Base-by-base conservation (phyloP, 495 filamentous ascomycete genomes). In the Saxophila tyrrhenica region DNA sequence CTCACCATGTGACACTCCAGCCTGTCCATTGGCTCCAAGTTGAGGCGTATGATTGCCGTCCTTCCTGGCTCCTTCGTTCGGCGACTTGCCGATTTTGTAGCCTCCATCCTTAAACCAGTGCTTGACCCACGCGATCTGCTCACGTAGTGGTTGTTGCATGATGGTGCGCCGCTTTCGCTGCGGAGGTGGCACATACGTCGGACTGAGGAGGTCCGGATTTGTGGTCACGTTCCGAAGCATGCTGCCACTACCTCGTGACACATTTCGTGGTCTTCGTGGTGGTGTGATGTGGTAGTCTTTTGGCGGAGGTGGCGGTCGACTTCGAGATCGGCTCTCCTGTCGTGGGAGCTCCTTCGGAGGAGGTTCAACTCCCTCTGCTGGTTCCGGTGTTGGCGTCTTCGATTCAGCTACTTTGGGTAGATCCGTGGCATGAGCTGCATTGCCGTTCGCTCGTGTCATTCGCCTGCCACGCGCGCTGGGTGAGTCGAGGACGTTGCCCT, bases 81-180 rank as follows among this genome's bases (percentile, higher is more conserved):
- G 86, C 29, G 85, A 88, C 44, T 78, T 81, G 44, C 83, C 80
- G 46, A 85, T 72, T 66, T 87, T 89, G 10, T 22, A 23, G 32
- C 84, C 80, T 45, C 81, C 84, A 54, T 88, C 84, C 42, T 86
- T 76, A 60, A 91, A 80, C 86, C 86, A 91, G 60, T 87, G 84
- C 62, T 96, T 96, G 69, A 95, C 81, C 20, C 84, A 84, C 1
- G 88, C 85, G 3, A 91, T 69, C 62, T 89, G 86, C 60, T 83
- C 83, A 44, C 88, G 78, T 46, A 91, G 78, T 24, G 84, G 75
- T 60, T 86, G 80, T 55, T 85, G 78, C 59, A 82, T 82, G 54
- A 78, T 81, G 43, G 78, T 72, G 39, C 76, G 73, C 51, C 74
- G 73, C 51, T 79, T 79, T 8, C 61, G 69, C 29, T 76, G 67